Evolutionary conservation across 177 flowering plant genomes (phyloP), one percentile per base, ranked within the genome.

Genomic region (Vitis hybrid): DNA sequence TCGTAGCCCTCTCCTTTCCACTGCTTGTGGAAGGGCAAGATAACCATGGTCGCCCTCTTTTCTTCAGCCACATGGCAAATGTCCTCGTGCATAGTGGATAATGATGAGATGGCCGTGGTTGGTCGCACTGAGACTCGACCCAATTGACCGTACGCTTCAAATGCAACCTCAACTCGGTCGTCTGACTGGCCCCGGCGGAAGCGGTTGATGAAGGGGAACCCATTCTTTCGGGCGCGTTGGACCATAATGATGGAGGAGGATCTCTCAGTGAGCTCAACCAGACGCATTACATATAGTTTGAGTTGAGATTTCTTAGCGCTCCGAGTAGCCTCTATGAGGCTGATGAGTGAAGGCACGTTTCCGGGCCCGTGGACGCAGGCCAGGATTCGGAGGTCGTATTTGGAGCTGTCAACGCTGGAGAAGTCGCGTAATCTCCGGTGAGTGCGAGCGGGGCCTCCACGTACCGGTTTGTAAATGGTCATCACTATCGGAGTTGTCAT

Each of bases 251-350:
- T 93, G 3, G 95, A 81, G 3, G 98, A 93, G 18, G 93, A 79
- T 0, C 97, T 89, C 16, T 93, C 97, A 1, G 92, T 85, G 79
- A 93, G 88, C 65, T 89, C 92, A 3, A 88, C 82, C 2, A 93
- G 83, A 77, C 81, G 94, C 92, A 93, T 84, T 14, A 83, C 49
- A 74, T 84, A 93, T 74, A 93, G 87, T 15, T 81, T 85, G 72
- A 88, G 83, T 1, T 48, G 73, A 51, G 83, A 72, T 5, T 78
- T 81, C 22, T 72, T 78, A 62, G 81, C 71, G 72, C 79, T 73
- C 9, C 90, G 65, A 10, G 72, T 79, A 19, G 87, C 67, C 78
- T 91, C 98, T 3, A 88, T 79, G 68, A 92, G 81, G 65, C 71
- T 83, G 73, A 91, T 85, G 64, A 88, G 79, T 45, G 93, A 77